These are phyloP conservation scores for Acacia confusa DNA, from an alignment of 306 rosid species.

Conservation along the genomic window DNA sequence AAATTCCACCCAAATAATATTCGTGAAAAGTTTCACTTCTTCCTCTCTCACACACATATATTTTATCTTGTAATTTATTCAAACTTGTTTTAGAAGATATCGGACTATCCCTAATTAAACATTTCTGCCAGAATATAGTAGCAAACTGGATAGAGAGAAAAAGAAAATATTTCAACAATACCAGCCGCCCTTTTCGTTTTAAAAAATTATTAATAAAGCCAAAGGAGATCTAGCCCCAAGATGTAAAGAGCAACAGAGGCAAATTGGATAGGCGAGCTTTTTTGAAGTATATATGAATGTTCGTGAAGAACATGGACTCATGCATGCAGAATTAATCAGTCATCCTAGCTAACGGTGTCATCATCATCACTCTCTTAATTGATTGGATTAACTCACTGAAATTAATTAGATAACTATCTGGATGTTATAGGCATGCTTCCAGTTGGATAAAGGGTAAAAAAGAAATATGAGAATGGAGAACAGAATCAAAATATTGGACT, in stretches of 20 bases:
- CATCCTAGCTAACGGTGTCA: neutral
- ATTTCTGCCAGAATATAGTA: too few species aligned
- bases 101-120: too few species aligned
- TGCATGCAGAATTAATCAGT: too few species aligned
- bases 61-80: too few species aligned
- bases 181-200: too few species aligned
- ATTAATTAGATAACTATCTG: too few species aligned
- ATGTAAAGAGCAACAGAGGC: neutral
- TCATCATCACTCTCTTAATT: too few species aligned
- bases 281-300: neutral
- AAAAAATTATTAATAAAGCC: neutral
- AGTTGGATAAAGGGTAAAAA: neutral
- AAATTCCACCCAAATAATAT: neutral
- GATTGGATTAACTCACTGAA: too few species aligned
- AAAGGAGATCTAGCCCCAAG: neutral
- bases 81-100: too few species aligned
- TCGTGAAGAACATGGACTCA: neutral
- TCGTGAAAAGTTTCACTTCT: neutral
- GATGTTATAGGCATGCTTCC: neutral
- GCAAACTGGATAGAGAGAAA: too few species aligned
- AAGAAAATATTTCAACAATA: too few species aligned
- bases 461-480: neutral
- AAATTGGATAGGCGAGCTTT: neutral
- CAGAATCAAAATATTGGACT: neutral
- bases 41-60: too few species aligned